A percentile compares a stretch with the other conserved stretches of the same genome.
phyloP scores from a whole-genome alignment of 192 early-diverging fungal genomes.

The Gigaspora rosea region DNA sequence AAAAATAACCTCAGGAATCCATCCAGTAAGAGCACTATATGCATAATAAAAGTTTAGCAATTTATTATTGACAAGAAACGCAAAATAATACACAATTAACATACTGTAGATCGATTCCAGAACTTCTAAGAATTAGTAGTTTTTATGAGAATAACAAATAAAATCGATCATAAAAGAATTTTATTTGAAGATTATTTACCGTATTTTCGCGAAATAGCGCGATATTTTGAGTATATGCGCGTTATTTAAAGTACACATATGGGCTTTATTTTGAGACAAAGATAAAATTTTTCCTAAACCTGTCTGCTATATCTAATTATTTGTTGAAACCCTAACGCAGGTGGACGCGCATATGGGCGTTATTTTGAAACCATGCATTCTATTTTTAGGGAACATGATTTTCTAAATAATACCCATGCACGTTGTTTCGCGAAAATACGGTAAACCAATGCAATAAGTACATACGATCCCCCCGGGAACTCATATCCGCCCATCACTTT shows the following conservation, averaged over 20 bases:
- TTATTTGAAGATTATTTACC: neutral
- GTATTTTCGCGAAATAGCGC: no score
- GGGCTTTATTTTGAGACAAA: no score
- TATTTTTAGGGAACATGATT: no score
- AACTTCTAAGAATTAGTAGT: constrained; percentile 57
- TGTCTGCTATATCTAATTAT: no score
- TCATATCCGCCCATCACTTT: constrained; percentile 96
- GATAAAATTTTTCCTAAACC: no score
- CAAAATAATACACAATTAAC: neutral
- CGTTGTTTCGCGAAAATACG: no score
- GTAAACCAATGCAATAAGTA: constrained; percentile 19
- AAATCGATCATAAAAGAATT: neutral
- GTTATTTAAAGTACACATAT: no score
- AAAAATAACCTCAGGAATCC: constrained; percentile 93
- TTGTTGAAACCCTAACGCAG: no score
- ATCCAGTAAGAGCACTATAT: constrained; percentile 79
- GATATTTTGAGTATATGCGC: no score
- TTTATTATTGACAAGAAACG: neutral
- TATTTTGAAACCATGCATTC: no score
- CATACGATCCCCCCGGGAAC: constrained; percentile 82
- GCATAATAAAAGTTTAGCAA: neutral
- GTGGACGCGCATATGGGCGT: no score
- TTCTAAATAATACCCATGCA: no score
- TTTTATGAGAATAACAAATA: constrained; percentile 19
- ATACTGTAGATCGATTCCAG: constrained; percentile 87